Base-by-base conservation (phyloP, 768 basidiomycete genomes). In the Xerocomus potaroensis region DNA sequence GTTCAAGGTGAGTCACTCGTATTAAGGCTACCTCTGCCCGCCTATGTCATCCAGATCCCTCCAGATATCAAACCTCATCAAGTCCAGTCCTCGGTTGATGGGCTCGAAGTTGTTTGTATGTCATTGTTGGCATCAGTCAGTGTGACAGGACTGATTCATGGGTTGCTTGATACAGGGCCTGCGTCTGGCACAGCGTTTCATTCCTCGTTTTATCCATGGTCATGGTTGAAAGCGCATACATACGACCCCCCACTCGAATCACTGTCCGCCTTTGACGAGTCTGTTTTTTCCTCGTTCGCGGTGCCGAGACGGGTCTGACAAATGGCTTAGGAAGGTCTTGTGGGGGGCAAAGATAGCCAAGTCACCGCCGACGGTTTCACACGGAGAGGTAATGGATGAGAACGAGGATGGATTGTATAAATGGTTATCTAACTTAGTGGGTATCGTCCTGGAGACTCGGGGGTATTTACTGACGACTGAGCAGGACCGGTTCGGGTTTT, bases 401-500 rank as follows among this genome's bases (percentile, higher is more conserved):
- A 77, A 80, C 43, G 79, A 85, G 26, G 61, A 65, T 26, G 91
- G 87, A 1, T 67, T 96, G 11, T 82, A 80, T 61, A 82, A 82
- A 55, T 93, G 92, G 88, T 65, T 97, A 16, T 73, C 78, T 8
- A 84, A 86, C 57, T 76, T 95, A 41, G 91, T 90, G 53, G 54
- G 85, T 73, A 37, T 33, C 15, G 21, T 19, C 11, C 31, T 34
- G 27, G 16, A 21, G 23, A 15, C 27, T 21, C 18, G 19, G n/a
- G 31, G 5, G 16, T 12, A 41, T 5, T 14, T 12, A 35, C 49
- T 51, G 37, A 48, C 27, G 24, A 10, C 18, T 15, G n/a, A 35
- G 14, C 54, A 95, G 92, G 80, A 93, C 53, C 75, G 72, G 39
- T 95, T 87, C 59, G 95, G 95, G 0, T 92, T 98, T 65, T 91